Conservation (phyloP, 441 rosid genomes). For the Corymbia citriodora region DNA sequence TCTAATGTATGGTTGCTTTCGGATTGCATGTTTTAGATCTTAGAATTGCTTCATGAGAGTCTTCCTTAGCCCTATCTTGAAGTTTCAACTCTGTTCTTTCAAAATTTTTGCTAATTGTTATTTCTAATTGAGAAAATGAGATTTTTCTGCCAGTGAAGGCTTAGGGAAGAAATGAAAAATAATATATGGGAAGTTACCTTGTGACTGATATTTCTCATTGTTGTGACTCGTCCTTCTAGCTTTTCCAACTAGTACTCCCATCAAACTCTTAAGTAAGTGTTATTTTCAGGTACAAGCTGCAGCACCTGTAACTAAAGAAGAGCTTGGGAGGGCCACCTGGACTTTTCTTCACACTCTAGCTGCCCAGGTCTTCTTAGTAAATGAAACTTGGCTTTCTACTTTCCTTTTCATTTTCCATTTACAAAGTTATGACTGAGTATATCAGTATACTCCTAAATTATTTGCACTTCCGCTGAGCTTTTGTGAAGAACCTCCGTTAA, state of each 20-base stretch:
- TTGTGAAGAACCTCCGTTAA: not conserved
- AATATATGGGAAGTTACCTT: not conserved
- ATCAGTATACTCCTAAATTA: not conserved
- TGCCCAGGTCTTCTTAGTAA: conserved; percentile 58
- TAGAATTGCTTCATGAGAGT: not conserved
- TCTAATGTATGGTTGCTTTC: not conserved
- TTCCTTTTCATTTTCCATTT: not conserved
- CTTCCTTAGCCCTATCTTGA: not conserved
- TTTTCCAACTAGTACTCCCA: not conserved
- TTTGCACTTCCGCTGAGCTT: not conserved
- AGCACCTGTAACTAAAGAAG: conserved; percentile 85
- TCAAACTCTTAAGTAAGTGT: not conserved
- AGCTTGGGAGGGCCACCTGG: conserved; percentile 95
- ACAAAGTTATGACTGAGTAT: not conserved
- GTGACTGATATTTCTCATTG: not conserved
- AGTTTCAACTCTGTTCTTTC: not conserved
- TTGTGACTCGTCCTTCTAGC: not conserved
- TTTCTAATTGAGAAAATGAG: not conserved
- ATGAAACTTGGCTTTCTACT: not conserved
- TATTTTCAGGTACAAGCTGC: conserved; percentile 37
- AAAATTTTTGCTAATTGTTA: not conserved
- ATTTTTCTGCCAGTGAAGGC: not conserved
- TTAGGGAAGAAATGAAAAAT: not conserved
- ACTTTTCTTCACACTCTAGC: conserved; percentile 94
- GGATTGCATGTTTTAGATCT: not conserved